Evolutionary conservation across 1,284 basidiomycete genomes (phyloP).

Genomic region (Xanthoconium separans): DNA sequence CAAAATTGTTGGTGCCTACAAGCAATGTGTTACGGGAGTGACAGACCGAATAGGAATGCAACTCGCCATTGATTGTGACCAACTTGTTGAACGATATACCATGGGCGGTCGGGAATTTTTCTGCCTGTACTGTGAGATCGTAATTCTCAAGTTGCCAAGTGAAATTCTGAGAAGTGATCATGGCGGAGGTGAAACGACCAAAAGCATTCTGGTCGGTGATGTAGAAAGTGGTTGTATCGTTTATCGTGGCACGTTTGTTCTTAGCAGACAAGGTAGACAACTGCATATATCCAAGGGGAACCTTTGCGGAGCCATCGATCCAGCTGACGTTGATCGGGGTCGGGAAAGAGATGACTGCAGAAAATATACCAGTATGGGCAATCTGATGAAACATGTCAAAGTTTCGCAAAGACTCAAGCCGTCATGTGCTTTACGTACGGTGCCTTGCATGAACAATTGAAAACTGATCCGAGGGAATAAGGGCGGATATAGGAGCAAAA

Average conservation of each 20-base stretch:
- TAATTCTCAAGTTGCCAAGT: slow-evolving; percentile 67
- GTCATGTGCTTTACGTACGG: slow-evolving; percentile 20
- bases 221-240: slow-evolving; percentile 56
- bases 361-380: slow-evolving; percentile 58
- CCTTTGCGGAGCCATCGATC: slow-evolving; percentile 45
- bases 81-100: slow-evolving; percentile 62
- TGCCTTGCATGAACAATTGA: slow-evolving; percentile 47
- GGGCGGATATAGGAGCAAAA: not conserved
- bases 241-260: slow-evolving; percentile 54
- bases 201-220: slow-evolving; percentile 57
- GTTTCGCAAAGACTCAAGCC: not conserved
- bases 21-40: not conserved
- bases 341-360: slow-evolving; percentile 57
- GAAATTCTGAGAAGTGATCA: slow-evolving; percentile 71
- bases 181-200: slow-evolving; percentile 50
- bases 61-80: slow-evolving; percentile 50
- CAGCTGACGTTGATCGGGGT: slow-evolving; percentile 55
- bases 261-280: slow-evolving; percentile 46
- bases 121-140: slow-evolving; percentile 63
- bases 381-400: slow-evolving; percentile 39
- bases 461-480: slow-evolving; percentile 39
- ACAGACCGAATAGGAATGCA: not conserved
- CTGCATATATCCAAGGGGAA: slow-evolving; percentile 49
- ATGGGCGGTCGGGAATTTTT: slow-evolving; percentile 63
- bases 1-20: slow-evolving; percentile 67